Evolutionary conservation across 768 basidiomycete genomes (phyloP).

Genomic region (Cyclocybe cylindracea): DNA sequence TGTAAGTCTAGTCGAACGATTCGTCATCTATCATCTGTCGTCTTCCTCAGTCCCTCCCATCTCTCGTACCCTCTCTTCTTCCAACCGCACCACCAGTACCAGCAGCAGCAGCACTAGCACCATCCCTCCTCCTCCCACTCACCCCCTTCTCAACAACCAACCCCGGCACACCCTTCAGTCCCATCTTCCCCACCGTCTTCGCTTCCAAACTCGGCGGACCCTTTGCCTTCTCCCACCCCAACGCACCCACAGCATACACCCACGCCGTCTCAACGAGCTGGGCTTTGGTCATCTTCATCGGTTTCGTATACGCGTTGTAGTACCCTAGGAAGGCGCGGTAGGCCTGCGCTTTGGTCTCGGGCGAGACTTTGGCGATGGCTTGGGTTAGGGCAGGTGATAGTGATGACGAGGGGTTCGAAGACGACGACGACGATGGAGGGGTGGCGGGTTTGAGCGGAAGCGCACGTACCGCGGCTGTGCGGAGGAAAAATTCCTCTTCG

Average conservation of each 20-base stretch:
- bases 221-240: constrained; percentile 36
- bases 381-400: constrained; percentile 15
- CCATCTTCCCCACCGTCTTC: constrained; percentile 51
- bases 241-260: constrained; percentile 31
- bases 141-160: too few relatives aligned
- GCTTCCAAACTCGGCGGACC: constrained; percentile 38
- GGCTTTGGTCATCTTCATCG: constrained; percentile 37
- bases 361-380: constrained; percentile 13
- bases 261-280: constrained; percentile 43
- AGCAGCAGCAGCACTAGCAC: too few relatives aligned
- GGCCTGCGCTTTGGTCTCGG: constrained; percentile 45
- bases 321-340: constrained; percentile 62
- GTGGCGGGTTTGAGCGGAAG: constrained; percentile 39
- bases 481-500: constrained; percentile 51
- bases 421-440: constrained; percentile 16
- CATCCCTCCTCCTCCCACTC: too few relatives aligned
- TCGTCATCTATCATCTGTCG: too few relatives aligned
- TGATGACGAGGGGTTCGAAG: background rate
- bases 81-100: too few relatives aligned
- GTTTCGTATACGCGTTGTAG: constrained; percentile 43
- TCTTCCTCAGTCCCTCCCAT: too few relatives aligned
- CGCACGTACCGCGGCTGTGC: constrained; percentile 33
- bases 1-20: too few relatives aligned
- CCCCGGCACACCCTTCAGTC: too few relatives aligned
- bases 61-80: too few relatives aligned